Conservation (phyloP, 192 early-diverging fungal genomes). For the Podila verticillata region DNA sequence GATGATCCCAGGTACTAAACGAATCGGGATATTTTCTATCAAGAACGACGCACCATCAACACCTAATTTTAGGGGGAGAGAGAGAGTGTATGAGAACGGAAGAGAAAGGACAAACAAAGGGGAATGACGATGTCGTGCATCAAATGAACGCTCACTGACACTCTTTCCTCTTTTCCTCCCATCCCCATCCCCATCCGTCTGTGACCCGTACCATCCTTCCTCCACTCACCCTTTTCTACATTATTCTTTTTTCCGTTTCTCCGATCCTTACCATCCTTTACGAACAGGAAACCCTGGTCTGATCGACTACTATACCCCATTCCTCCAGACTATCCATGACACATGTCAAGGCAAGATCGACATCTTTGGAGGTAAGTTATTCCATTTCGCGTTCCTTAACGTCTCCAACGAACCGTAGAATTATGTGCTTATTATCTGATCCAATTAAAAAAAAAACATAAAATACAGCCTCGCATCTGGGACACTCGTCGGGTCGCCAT, state of each 20-base stretch:
- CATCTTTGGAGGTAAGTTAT: slow-evolving; percentile 65
- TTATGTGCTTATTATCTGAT: too few relatives aligned
- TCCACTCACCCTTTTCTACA: neutral
- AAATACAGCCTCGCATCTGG: slow-evolving; percentile 64
- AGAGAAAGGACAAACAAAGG: neutral
- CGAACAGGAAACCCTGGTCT: slow-evolving; percentile 80
- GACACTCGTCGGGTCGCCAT: slow-evolving; percentile 62
- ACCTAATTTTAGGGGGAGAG: neutral
- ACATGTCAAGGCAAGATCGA: slow-evolving; percentile 60
- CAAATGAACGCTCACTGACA: too few relatives aligned
- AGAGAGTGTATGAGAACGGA: too few relatives aligned
- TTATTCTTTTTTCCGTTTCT: slow-evolving; percentile 3
- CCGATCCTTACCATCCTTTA: slow-evolving; percentile 48
- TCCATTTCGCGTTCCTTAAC: neutral
- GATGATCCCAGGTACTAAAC: slow-evolving; percentile 50
- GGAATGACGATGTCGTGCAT: neutral
- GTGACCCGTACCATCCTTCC: neutral
- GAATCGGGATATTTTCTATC: too few relatives aligned
- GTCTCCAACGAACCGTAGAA: neutral
- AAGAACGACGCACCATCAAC: neutral
- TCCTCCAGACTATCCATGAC: slow-evolving; percentile 67
- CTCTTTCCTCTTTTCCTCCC: neutral
- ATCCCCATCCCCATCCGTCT: neutral
- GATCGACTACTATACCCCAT: slow-evolving; percentile 83
- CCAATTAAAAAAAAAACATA: too few relatives aligned